A percentile compares a stretch with the other conserved stretches of the same genome.
Conservation (phyloP, 208 protist genomes). For the Phytomonas francai region DNA sequence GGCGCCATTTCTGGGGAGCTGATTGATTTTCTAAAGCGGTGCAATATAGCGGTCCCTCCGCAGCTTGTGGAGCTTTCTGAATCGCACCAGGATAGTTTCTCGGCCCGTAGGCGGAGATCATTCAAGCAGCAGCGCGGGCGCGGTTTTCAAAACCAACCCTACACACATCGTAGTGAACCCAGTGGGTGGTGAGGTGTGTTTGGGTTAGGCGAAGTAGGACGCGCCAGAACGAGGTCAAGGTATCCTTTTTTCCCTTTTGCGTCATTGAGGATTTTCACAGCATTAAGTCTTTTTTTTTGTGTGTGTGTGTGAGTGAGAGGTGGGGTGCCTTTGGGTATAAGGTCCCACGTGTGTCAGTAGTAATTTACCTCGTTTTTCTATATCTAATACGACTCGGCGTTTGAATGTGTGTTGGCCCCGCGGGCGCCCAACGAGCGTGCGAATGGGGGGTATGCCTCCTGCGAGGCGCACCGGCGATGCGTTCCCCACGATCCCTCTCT, state of each 20-base stretch:
- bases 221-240: not conserved
- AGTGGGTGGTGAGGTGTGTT: not conserved
- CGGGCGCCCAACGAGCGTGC: too few species aligned
- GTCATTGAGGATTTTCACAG: not conserved
- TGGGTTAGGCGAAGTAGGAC: not conserved
- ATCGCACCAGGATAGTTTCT: slow-evolving; percentile 10
- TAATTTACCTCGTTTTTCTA: not conserved
- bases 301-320: too few species aligned
- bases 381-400: not conserved
- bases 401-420: too few species aligned
- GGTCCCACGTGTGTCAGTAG: not conserved
- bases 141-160: slow-evolving; percentile 1
- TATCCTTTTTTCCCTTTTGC: not conserved
- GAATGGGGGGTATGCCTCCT: too few species aligned
- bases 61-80: slow-evolving; percentile 42
- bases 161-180: not conserved
- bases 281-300: not conserved
- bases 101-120: not conserved
- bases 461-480: too few species aligned
- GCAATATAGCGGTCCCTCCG: slow-evolving; percentile 42
- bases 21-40: slow-evolving; percentile 59
- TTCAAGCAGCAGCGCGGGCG: not conserved
- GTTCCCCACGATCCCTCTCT: too few species aligned
- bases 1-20: slow-evolving; percentile 52
- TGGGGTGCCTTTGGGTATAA: too few species aligned